These are phyloP conservation scores for Trichosporon sp. DNA, from an alignment of 1,284 basidiomycete species.

Conservation along the genomic window DNA sequence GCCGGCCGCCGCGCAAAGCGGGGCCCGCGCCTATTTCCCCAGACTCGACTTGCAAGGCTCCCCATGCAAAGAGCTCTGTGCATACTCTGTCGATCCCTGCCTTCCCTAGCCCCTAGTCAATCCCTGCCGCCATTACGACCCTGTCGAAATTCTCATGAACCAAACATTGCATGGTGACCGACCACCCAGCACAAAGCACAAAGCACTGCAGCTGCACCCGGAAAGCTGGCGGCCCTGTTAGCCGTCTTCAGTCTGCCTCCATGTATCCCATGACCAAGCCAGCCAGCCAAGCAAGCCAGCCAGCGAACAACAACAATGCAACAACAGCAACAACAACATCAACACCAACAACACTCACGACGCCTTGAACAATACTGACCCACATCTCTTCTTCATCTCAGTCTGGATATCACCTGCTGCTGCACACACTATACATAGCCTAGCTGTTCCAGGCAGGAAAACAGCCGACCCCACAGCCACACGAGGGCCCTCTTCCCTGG, in stretches of 20 bases:
- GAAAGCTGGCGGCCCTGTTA: too few species aligned
- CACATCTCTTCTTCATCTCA: not conserved
- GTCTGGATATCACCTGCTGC: not conserved
- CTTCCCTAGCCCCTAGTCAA: not conserved
- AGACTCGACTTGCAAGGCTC: too few species aligned
- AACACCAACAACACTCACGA: too few species aligned
- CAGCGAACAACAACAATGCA: not conserved
- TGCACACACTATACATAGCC: not conserved
- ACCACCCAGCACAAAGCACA: not conserved
- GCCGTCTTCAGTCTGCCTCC: not conserved
- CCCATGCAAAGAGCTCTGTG: too few species aligned
- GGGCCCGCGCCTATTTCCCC: not conserved
- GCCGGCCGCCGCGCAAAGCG: not conserved
- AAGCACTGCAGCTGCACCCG: too few species aligned
- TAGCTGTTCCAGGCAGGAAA: not conserved
- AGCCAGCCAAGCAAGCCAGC: not conserved
- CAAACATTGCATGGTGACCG: not conserved
- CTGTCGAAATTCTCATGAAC: not conserved
- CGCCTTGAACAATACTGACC: too few species aligned
- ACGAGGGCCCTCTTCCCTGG: not conserved
- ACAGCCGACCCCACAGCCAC: not conserved
- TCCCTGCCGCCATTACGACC: not conserved
- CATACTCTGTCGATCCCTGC: not conserved
- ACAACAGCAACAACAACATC: not conserved
- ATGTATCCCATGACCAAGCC: not conserved